phyloP scores from a whole-genome alignment of 768 basidiomycete species.

The Serpula lacrymans region DNA sequence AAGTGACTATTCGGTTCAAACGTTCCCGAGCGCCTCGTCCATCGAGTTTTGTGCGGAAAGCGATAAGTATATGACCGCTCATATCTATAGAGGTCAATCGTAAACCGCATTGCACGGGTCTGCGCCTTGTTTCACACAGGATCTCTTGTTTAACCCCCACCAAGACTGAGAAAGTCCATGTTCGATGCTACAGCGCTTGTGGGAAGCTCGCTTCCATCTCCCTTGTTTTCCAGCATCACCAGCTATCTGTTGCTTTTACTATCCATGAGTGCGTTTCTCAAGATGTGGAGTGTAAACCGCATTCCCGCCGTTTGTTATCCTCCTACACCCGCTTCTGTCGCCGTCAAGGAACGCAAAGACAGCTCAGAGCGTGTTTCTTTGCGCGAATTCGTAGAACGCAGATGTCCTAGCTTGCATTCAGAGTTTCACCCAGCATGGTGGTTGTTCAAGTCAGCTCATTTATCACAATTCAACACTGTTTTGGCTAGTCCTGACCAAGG shows the following conservation, averaged over 20 bases:
- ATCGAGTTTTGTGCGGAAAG: too few species aligned
- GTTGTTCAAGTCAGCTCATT: slow-evolving; percentile 26
- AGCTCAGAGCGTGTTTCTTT: slow-evolving; percentile 16
- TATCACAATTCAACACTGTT: neutral
- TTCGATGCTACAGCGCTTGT: too few species aligned
- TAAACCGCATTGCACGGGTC: too few species aligned
- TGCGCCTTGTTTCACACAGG: too few species aligned
- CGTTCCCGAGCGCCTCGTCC: too few species aligned
- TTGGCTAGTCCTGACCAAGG: slow-evolving; percentile 1
- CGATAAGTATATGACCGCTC: too few species aligned
- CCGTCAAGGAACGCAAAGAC: slow-evolving; percentile 9
- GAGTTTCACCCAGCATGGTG: slow-evolving; percentile 29
- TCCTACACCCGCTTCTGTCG: slow-evolving; percentile 14
- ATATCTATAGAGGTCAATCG: too few species aligned
- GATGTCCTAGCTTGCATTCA: slow-evolving; percentile 25
- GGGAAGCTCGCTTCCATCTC: slow-evolving; percentile 1
- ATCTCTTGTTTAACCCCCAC: too few species aligned
- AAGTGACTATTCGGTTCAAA: too few species aligned
- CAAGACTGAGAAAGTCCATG: too few species aligned
- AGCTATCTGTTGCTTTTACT: neutral
- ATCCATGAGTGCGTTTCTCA: slow-evolving; percentile 20
- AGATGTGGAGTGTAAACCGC: slow-evolving; percentile 8
- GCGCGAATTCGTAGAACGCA: slow-evolving; percentile 27
- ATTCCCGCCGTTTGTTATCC: slow-evolving; percentile 19
- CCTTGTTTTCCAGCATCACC: neutral